These are phyloP conservation scores for Candida montana DNA, from an alignment of 805 yeast genomes.

Conservation along the genomic window DNA sequence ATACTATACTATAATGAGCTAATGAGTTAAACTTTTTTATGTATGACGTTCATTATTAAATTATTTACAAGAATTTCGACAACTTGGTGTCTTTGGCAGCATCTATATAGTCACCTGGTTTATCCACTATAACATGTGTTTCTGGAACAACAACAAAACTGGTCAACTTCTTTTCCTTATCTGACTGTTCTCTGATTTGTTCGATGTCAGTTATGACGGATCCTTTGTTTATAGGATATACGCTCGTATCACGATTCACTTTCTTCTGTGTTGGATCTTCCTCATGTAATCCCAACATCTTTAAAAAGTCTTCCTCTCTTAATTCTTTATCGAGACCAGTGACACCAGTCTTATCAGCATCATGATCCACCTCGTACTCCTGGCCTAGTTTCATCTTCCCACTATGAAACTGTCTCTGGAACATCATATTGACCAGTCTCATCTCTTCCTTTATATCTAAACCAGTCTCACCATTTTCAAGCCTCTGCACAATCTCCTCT, in stretches of 20 bases:
- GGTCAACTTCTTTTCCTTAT: conserved; percentile 24
- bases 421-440: conserved; percentile 30
- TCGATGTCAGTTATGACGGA: conserved; percentile 11
- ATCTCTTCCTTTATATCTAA: conserved; percentile 39
- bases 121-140: conserved; percentile 32
- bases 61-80: conserved; percentile 30
- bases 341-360: conserved; percentile 4
- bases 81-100: conserved; percentile 34
- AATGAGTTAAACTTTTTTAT: conserved; percentile 2
- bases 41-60: too few species aligned
- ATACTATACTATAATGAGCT: too few species aligned
- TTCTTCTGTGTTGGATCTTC: neutral
- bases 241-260: neutral
- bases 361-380: conserved; percentile 20
- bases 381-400: conserved; percentile 7
- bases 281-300: conserved; percentile 12
- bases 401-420: conserved; percentile 14
- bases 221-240: neutral
- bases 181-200: conserved; percentile 23
- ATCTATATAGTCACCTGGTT: conserved; percentile 34
- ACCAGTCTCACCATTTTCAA: conserved; percentile 31
- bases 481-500: conserved; percentile 33
- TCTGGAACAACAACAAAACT: conserved; percentile 29
- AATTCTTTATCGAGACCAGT: conserved; percentile 14
- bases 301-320: conserved; percentile 14